Base-by-base conservation (phyloP, 1,139 yeast genomes). In the Taphrina communis region DNA sequence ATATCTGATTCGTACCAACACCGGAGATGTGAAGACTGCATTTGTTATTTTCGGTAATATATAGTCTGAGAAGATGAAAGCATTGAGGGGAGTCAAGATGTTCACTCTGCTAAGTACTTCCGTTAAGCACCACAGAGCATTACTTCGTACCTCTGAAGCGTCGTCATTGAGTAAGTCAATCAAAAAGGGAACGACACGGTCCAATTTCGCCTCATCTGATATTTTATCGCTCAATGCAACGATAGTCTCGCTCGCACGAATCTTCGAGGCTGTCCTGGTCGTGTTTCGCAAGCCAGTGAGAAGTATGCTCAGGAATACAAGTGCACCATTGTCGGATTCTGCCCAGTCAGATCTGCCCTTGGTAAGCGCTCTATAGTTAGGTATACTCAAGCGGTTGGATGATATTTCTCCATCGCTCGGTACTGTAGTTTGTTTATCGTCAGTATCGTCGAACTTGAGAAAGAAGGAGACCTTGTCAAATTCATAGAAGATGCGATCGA, bases 201-300 rank as follows among this genome's bases (percentile, higher is more conserved):
- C 98, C 59, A 94, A 80, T 75, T 92, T 93, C 25, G 88, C 88
- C 70, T 90, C 96, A 75, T 94, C 98, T 53, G 85, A 85, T 1
- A 91, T 81, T 71, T 86, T 83, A 75, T 90, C 97, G 0, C 95
- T 86, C 17, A 94, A 80, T 0, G 91, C 91, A 12, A 91, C 77
- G 1, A 94, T 83, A 69, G 93, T 78, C 74, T 92, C 95, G 73
- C 96, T 83, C 0, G 94, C 95, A 74, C 85, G 85, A 4, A 88
- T 77, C 73, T 91, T 84, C 39, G 88, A 85, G 0, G 84, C 77
- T 0, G 91, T 87, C 41, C 85, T 84, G 9, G 84, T 83, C 0
- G 92, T 83, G 68, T 89, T 85, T 72, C 92, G 83, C 42, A 89
- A 76, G 7, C 88, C 82, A 1, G 96, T 86, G 68, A 88, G 84